Evolutionary conservation across 257 asterid genomes (phyloP).

Genomic region (Dorcoceras hygrometricum): DNA sequence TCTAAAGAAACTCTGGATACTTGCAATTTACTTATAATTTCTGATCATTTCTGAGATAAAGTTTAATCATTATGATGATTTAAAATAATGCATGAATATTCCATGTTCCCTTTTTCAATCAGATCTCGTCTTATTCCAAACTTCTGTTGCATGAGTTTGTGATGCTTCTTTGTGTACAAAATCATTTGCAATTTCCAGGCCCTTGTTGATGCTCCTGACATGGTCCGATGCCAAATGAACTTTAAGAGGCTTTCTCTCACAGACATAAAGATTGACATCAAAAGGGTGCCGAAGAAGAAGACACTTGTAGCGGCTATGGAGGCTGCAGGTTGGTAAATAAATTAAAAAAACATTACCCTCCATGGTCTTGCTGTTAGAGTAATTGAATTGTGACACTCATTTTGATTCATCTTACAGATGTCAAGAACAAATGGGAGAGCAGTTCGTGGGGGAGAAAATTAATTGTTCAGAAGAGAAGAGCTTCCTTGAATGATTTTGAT

Average conservation of each 20-base stretch:
- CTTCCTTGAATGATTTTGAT: constrained; percentile 74
- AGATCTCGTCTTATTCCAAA: neutral
- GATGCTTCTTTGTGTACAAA: neutral
- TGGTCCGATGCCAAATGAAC: constrained; percentile 88
- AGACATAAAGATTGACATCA: constrained; percentile 81
- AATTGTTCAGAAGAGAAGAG: constrained; percentile 87
- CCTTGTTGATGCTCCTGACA: constrained; percentile 89
- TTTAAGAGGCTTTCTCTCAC: constrained; percentile 91
- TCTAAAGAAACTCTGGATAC: neutral
- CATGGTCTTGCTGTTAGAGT: neutral
- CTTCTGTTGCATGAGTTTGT: neutral
- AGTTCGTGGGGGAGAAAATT: constrained; percentile 97
- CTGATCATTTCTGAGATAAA: neutral
- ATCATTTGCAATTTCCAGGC: constrained; percentile 42
- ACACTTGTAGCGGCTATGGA: constrained; percentile 90
- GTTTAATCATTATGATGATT: neutral
- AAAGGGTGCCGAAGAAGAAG: constrained; percentile 80
- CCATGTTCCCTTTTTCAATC: neutral
- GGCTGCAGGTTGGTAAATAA: constrained; percentile 66
- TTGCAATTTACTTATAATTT: no score
- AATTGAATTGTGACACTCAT: neutral
- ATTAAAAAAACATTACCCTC: neutral
- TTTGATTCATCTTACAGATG: constrained; percentile 45
- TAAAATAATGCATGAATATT: neutral
- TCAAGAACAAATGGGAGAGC: constrained; percentile 81